These are phyloP conservation scores for Phoenix roebelenii DNA, from an alignment of 176 grass and related monocot genomes.

Conservation along the genomic window DNA sequence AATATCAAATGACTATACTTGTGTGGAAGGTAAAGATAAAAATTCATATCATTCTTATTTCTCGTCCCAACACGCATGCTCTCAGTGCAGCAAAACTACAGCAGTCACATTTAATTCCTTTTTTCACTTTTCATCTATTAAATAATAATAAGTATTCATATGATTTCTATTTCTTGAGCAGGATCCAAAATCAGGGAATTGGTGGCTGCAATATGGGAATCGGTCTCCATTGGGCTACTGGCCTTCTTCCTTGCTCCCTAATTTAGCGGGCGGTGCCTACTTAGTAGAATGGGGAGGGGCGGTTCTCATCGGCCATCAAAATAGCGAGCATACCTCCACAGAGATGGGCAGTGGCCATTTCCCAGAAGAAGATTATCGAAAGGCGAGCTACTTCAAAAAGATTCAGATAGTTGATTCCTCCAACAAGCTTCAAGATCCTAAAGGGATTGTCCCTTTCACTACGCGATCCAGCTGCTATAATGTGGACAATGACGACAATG, in stretches of 20 bases:
- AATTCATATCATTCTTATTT: constrained; percentile 27
- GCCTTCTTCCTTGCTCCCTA: constrained; percentile 70
- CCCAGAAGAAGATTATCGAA: constrained; percentile 67
- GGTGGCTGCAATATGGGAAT: constrained; percentile 65
- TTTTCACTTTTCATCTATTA: neutral
- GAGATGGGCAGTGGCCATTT: constrained; percentile 80
- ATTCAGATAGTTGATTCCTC: constrained; percentile 65
- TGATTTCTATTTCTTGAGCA: constrained; percentile 2
- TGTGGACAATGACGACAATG: constrained; percentile 66
- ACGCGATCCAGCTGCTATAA: constrained; percentile 75
- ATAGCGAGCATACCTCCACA: constrained; percentile 62
- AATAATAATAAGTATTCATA: no score
- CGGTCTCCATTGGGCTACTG: constrained; percentile 58
- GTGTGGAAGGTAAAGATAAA: constrained; percentile 82
- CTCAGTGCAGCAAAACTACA: constrained; percentile 25
- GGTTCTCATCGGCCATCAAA: constrained; percentile 60
- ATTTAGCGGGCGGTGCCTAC: constrained; percentile 49
- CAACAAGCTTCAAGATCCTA: constrained; percentile 51
- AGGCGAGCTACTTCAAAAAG: constrained; percentile 74
- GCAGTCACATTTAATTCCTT: constrained; percentile 16
- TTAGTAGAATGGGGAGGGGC: constrained; percentile 80
- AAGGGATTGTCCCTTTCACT: constrained; percentile 38
- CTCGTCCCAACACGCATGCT: neutral
- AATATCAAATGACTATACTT: constrained; percentile 72
- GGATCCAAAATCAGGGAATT: constrained; percentile 72